Evolutionary conservation across 2,329 filamentous ascomycete genomes (phyloP), one percentile per base, ranked within the genome.

Genomic region (Colletotrichum viniferum): DNA sequence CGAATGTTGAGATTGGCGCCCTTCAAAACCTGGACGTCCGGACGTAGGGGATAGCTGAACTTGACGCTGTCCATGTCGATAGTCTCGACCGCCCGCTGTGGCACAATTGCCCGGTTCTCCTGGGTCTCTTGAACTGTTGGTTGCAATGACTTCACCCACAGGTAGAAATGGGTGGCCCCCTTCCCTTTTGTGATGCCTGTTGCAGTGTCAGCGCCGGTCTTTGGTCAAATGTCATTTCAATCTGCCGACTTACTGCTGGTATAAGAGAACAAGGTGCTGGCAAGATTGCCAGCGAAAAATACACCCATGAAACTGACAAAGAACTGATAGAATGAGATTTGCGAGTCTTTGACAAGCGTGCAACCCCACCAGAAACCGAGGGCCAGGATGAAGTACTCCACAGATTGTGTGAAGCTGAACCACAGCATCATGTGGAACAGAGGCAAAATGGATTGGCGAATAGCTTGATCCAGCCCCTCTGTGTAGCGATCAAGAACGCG

Each of bases 301-400:
- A 84, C 71, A 4, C 81, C 81, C 77, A 84, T 82, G 7, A 83
- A 81, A 1, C 81, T 80, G 28, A 80, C 77, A 18, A 84, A 77
- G 64, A 78, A 76, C 26, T 73, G 61, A n/a, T 65, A 71, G 18
- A 73, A 56, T 13, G 60, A 58, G 21, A 68, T 38, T 14, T 75
- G 58, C 1, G 70, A 70, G 30, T 72, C 43, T 32, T 65, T 56
- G 26, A 77, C 58, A 28, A 56, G 68, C 16, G 26, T 24, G 14
- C 43, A 32, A 3, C 71, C 76, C 21, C 21, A 84, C 84, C 84
- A 86, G 73, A 85, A 85, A 0, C 80, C 83, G 4, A 86, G 76
- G 2, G 83, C 84, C 34, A 81, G 77, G 7, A 81, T 78, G 6
- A 83, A 80, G 52, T 81, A 82, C 30, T 82, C 80, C 5, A 83